A percentile compares a stretch with the other conserved stretches of the same genome.
phyloP scores from a whole-genome alignment of 192 early-diverging fungal species.

The Linnemannia zychae region DNA sequence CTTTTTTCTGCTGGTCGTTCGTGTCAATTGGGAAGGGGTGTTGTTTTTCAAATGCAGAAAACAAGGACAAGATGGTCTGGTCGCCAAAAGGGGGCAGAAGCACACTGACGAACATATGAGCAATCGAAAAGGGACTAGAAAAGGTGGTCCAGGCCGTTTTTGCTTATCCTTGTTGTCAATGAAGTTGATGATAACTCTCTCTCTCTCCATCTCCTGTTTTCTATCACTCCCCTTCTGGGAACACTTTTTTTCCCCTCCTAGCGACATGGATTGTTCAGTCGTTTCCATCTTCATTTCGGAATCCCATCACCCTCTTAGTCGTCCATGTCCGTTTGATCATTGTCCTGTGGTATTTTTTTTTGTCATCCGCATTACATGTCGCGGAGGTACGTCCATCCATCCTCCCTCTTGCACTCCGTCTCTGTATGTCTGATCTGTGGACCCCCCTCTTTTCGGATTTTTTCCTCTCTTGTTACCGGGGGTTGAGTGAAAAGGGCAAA shows the following conservation, averaged over 20 bases:
- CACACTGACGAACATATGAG: not conserved
- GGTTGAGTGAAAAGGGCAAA: no score
- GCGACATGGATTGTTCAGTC: not conserved
- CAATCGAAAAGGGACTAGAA: not conserved
- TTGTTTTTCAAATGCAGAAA: slow-evolving; percentile 2
- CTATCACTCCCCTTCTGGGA: not conserved
- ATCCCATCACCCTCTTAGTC: not conserved
- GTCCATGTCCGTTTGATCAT: not conserved
- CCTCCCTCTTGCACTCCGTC: no score
- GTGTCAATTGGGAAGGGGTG: not conserved
- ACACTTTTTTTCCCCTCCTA: not conserved
- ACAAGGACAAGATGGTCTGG: not conserved
- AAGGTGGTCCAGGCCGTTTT: not conserved
- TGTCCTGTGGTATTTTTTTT: not conserved
- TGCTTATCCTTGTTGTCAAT: not conserved
- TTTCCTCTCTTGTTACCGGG: no score
- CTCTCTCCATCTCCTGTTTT: not conserved
- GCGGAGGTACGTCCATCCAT: not conserved
- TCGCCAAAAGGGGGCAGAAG: not conserved
- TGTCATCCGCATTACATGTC: slow-evolving; percentile 7
- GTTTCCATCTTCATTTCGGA: not conserved
- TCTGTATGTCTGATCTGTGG: not conserved
- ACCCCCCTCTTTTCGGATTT: no score
- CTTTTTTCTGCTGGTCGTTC: not conserved
- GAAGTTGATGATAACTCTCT: no score